phyloP scores from a whole-genome alignment of 2,329 filamentous ascomycete species.

The Stagonosporopsis rhizophila region DNA sequence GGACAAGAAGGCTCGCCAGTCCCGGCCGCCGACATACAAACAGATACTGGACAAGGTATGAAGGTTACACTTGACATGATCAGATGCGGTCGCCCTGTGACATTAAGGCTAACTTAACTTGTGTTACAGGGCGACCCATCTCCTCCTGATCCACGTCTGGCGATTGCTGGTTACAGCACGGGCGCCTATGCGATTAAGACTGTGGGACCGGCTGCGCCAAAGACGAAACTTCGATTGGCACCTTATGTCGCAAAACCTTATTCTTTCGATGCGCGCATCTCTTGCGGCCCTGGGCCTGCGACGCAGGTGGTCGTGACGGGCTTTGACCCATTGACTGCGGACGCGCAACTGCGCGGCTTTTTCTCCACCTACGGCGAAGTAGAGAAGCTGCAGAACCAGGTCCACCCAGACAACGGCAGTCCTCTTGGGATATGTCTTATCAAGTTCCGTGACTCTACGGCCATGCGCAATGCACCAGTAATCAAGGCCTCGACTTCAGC shows the following conservation, averaged over 20 bases:
- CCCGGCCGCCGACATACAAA: conserved; percentile 58
- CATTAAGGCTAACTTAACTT: conserved; percentile 52
- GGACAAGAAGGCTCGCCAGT: conserved; percentile 57
- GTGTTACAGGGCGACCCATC: conserved; percentile 76
- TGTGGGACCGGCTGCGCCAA: conserved; percentile 66
- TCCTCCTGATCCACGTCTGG: conserved; percentile 82
- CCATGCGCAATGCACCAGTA: conserved; percentile 58
- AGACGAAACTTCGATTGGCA: conserved; percentile 72
- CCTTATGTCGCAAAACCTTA: conserved; percentile 85
- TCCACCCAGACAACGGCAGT: conserved; percentile 91
- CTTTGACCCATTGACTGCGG: conserved; percentile 89
- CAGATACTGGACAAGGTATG: conserved; percentile 58
- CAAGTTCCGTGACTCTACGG: conserved; percentile 77
- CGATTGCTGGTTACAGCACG: conserved; percentile 66
- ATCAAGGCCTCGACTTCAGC: conserved; percentile 81
- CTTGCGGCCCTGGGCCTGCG: conserved; percentile 86
- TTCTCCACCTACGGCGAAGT: conserved; percentile 88
- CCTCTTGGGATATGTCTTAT: conserved; percentile 94
- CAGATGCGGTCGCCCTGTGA: conserved; percentile 51
- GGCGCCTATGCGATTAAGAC: conserved; percentile 57
- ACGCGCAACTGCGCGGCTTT: conserved; percentile 76
- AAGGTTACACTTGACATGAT: conserved; percentile 37
- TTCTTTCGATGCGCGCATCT: conserved; percentile 79
- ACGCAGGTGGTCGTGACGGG: conserved; percentile 92
- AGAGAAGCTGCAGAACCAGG: conserved; percentile 88